phyloP scores from a whole-genome alignment of 2,329 filamentous ascomycete species.

The Ophiostoma sp. region DNA sequence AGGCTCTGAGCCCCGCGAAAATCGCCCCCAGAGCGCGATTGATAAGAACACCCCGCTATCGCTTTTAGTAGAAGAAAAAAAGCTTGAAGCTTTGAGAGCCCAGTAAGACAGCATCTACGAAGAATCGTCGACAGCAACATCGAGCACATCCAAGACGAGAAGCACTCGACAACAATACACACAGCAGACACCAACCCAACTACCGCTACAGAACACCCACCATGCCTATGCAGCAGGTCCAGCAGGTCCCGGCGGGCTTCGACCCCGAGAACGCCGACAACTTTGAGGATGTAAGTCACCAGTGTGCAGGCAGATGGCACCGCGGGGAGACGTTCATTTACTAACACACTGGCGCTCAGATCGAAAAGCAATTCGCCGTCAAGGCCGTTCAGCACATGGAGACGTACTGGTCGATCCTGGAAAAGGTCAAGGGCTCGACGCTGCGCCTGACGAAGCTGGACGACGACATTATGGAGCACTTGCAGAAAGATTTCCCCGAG shows the following conservation, averaged over 20 bases:
- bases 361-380: conserved; percentile 99
- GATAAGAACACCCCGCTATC: conserved; percentile 13
- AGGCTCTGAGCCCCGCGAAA: conserved; percentile 5
- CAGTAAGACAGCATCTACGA: background rate
- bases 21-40: background rate
- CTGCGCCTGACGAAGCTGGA: conserved; percentile 91
- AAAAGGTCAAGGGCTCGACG: conserved; percentile 83
- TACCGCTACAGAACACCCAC: conserved; percentile 26
- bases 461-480: conserved; percentile 89
- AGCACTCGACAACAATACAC: background rate
- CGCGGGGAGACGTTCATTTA: background rate
- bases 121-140: background rate
- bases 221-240: conserved; percentile 38
- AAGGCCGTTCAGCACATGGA: conserved; percentile 96
- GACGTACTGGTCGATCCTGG: conserved; percentile 95
- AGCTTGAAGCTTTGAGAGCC: background rate
- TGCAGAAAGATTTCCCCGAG: conserved; percentile 85
- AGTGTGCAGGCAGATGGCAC: background rate
- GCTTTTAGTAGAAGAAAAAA: background rate
- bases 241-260: conserved; percentile 55
- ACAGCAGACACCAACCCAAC: background rate
- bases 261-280: conserved; percentile 58
- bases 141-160: background rate
- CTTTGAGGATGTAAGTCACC: conserved; percentile 55
- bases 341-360: conserved; percentile 55